Percentiles rank a stretch among this genome's conserved stretches.
phyloP scores from a whole-genome alignment of 148 eudicot species.

The Chenopodium formosanum region DNA sequence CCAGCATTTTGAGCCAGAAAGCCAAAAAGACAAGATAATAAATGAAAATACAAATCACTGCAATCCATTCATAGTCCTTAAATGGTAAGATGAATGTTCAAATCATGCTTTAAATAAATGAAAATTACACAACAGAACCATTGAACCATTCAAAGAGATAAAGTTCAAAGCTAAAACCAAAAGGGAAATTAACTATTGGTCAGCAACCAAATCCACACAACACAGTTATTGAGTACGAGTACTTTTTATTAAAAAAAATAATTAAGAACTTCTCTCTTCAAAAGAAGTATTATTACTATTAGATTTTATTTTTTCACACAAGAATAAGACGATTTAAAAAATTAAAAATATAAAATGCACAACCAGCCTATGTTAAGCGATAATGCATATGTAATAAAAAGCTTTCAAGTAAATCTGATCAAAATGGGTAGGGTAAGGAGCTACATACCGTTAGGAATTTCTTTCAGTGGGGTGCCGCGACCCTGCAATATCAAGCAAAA shows the following conservation, averaged over 20 bases:
- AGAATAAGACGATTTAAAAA: neutral
- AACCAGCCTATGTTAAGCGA: neutral
- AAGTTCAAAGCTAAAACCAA: neutral
- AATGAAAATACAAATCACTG: neutral
- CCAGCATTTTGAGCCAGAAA: neutral
- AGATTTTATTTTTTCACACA: neutral
- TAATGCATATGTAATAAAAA: neutral
- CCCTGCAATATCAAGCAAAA: constrained; percentile 64
- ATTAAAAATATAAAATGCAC: neutral
- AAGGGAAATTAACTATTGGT: neutral
- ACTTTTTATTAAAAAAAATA: too few relatives aligned
- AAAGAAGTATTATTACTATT: neutral
- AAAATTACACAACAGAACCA: neutral
- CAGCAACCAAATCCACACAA: neutral
- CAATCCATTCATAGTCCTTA: neutral
- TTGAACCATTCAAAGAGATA: neutral
- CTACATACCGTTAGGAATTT: constrained; percentile 82
- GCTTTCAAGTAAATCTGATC: neutral
- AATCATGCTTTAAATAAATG: neutral
- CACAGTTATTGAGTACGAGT: neutral
- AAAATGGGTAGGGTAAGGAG: neutral
- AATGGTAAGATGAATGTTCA: neutral
- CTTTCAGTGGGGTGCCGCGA: constrained; percentile 77
- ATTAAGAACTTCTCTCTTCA: neutral
- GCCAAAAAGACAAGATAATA: neutral